Evolutionary conservation across 106 monocot genomes (phyloP).

Genomic region (Dendrobium huoshanense): DNA sequence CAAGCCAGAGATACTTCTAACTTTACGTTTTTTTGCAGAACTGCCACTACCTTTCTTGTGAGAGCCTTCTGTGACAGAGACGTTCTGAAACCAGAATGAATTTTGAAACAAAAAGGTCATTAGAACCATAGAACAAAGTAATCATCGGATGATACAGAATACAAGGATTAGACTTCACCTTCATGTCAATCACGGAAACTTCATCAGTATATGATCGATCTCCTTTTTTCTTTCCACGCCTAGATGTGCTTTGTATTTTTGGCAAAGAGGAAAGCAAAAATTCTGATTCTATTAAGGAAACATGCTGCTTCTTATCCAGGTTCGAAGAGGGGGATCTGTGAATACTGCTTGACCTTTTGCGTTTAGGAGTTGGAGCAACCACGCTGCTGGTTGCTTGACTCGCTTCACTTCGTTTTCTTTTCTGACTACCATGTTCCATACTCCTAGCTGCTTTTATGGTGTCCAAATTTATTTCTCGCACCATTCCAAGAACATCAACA

Average conservation of each 20-base stretch:
- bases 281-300: constrained; percentile 18
- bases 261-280: constrained; percentile 27
- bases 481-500: constrained; percentile 76
- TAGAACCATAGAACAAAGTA: not conserved
- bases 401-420: constrained; percentile 20
- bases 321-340: constrained; percentile 27
- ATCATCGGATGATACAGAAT: not conserved
- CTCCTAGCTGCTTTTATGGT: constrained; percentile 20
- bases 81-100: constrained; percentile 26
- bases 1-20: constrained; percentile 49
- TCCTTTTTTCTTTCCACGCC: constrained; percentile 28
- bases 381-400: constrained; percentile 5
- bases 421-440: constrained; percentile 16
- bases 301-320: constrained; percentile 9
- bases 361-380: constrained; percentile 43
- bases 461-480: constrained; percentile 83
- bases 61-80: constrained; percentile 4
- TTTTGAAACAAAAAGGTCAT: not conserved
- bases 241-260: constrained; percentile 19
- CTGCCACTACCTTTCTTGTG: constrained; percentile 14
- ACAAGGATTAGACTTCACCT: constrained; percentile 27
- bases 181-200: constrained; percentile 11
- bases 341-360: constrained; percentile 46
- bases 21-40: constrained; percentile 54
- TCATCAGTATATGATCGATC: constrained; percentile 12